Evolutionary conservation across 2,329 filamentous ascomycete genomes (phyloP).

Genomic region (Aspergillus sp.): DNA sequence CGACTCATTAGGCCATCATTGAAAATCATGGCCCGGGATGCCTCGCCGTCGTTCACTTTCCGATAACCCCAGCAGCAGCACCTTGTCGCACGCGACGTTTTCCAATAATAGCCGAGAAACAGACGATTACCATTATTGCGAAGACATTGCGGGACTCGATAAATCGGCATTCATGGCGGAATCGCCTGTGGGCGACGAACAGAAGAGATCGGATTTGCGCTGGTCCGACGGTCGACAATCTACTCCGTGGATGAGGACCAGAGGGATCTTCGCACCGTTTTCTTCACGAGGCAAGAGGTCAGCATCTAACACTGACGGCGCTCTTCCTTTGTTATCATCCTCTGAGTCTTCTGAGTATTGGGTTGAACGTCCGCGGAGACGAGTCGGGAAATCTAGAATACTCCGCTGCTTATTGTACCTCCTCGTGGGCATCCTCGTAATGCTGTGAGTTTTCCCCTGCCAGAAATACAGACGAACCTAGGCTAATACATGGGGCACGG

Average conservation of each 20-base stretch:
- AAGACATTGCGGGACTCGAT: neutral
- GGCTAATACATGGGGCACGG: neutral
- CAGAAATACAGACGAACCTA: neutral
- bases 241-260: conserved; percentile 2
- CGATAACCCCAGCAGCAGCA: neutral
- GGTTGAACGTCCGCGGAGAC: conserved; percentile 6
- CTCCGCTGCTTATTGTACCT: conserved; percentile 13
- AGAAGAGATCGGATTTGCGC: neutral
- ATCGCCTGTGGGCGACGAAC: neutral
- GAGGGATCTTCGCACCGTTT: conserved; percentile 6
- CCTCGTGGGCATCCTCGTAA: conserved; percentile 21
- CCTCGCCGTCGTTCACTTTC: neutral
- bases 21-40: neutral
- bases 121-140: neutral
- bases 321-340: conserved; percentile 4
- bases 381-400: conserved; percentile 9
- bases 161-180: neutral
- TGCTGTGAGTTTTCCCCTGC: conserved; percentile 22
- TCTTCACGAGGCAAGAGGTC: neutral
- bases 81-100: neutral
- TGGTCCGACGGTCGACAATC: neutral
- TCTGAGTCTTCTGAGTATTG: conserved; percentile 3
- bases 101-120: neutral
- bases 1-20: no score
- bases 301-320: neutral